A percentile compares a stretch with the other conserved stretches of the same genome.
Evolutionary conservation across 1,284 basidiomycete species (phyloP).

Genomic region (Apiotrichum gracile): DNA sequence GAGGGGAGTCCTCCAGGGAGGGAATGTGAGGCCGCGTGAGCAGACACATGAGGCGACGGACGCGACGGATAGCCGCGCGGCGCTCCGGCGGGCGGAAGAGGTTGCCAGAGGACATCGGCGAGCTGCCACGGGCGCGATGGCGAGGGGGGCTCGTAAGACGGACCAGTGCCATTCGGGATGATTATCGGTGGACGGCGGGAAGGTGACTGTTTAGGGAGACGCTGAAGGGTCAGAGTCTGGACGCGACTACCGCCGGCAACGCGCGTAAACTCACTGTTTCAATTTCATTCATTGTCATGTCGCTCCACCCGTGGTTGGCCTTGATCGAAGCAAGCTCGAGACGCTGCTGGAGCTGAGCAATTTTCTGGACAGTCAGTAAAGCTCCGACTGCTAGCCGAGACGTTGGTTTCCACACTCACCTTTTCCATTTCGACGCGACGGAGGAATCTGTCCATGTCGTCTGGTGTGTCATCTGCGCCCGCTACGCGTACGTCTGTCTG

Average conservation of each 20-base stretch:
- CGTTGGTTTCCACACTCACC: too few species aligned
- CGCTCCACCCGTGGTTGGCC: constrained; percentile 40
- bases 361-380: constrained; percentile 25
- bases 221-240: constrained; percentile 5
- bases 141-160: constrained; percentile 38
- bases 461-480: constrained; percentile 14
- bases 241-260: not conserved
- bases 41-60: constrained; percentile 4
- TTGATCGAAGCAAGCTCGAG: constrained; percentile 44
- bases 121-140: constrained; percentile 43
- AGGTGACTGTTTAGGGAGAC: constrained; percentile 13
- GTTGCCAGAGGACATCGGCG: constrained; percentile 42
- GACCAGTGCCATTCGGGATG: constrained; percentile 11
- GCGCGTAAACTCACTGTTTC: constrained; percentile 23
- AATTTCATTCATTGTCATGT: constrained; percentile 42
- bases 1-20: constrained; percentile 12
- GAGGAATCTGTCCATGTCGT: constrained; percentile 37
- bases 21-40: constrained; percentile 14
- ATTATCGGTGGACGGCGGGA: constrained; percentile 12
- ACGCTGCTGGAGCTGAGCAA: constrained; percentile 40
- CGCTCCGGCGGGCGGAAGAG: constrained; percentile 36
- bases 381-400: not conserved
- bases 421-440: constrained; percentile 43
- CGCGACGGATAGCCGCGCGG: constrained; percentile 1
- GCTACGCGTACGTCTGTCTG: constrained; percentile 4